Conservation (phyloP, 2,329 filamentous ascomycete species). For the Periconia sp. region DNA sequence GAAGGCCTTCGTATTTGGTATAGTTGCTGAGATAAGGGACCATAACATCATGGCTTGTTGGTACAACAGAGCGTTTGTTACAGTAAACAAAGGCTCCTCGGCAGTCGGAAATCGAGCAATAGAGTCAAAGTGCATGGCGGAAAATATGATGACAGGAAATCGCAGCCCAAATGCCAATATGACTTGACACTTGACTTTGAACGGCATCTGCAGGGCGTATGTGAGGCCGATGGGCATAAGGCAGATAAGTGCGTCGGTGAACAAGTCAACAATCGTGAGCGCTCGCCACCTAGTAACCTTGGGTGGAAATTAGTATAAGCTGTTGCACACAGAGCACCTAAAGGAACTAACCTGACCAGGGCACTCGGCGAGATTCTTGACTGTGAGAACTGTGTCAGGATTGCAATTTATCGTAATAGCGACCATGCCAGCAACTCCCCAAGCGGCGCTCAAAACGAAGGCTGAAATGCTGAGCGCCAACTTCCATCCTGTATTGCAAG, state of each 20-base stretch:
- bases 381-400: too few relatives aligned
- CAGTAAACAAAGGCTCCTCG: constrained; percentile 1
- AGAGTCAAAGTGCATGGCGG: background rate
- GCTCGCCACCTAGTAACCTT: background rate
- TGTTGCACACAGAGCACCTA: too few relatives aligned
- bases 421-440: too few relatives aligned
- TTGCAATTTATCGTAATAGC: too few relatives aligned
- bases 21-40: constrained; percentile 23
- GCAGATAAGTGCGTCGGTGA: background rate
- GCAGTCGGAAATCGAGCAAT: background rate
- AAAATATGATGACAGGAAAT: background rate
- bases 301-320: too few relatives aligned
- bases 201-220: background rate
- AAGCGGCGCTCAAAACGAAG: too few relatives aligned
- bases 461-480: too few relatives aligned
- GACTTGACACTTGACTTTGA: background rate
- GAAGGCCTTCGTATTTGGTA: constrained; percentile 22
- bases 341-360: too few relatives aligned
- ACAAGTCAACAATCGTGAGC: background rate
- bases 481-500: too few relatives aligned
- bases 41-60: constrained; percentile 20
- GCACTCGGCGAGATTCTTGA: too few relatives aligned
- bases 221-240: background rate
- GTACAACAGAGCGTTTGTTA: constrained; percentile 7
- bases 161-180: background rate